Conservation (phyloP, 768 basidiomycete species). For the Polyporus arcularius region DNA sequence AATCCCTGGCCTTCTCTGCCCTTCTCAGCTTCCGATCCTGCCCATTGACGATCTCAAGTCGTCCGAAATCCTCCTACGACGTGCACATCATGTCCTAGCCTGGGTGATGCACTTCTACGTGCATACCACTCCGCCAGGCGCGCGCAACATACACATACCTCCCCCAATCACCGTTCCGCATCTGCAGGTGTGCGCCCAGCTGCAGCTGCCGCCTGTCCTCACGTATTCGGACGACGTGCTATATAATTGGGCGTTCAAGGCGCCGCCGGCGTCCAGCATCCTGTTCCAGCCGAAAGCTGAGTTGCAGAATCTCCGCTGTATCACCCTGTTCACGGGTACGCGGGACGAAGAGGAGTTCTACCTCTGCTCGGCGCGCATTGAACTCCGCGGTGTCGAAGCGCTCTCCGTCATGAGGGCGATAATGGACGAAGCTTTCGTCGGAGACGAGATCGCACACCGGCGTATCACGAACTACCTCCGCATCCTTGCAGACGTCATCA, state of each 20-base stretch:
- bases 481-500: constrained; percentile 63
- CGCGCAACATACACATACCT: constrained; percentile 59
- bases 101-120: constrained; percentile 61
- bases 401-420: constrained; percentile 83
- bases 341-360: constrained; percentile 87
- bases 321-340: constrained; percentile 76
- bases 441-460: constrained; percentile 47
- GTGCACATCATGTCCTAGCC: constrained; percentile 56
- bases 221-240: constrained; percentile 93
- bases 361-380: constrained; percentile 82
- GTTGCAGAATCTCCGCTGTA: constrained; percentile 61
- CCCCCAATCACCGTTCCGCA: constrained; percentile 72
- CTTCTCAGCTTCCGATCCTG: constrained; percentile 42
- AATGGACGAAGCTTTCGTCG: constrained; percentile 87
- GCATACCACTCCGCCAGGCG: constrained; percentile 38
- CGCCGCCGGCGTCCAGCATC: constrained; percentile 12
- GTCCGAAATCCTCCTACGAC: constrained; percentile 50
- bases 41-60: constrained; percentile 34
- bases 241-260: constrained; percentile 69
- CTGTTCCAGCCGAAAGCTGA: constrained; percentile 37
- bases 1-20: background rate
- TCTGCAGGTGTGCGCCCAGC: constrained; percentile 63
- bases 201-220: constrained; percentile 83
- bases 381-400: constrained; percentile 81
- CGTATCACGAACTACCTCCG: constrained; percentile 62